Evolutionary conservation across 2,329 filamentous ascomycete species (phyloP).

Genomic region (Rugonectria rugulosa): DNA sequence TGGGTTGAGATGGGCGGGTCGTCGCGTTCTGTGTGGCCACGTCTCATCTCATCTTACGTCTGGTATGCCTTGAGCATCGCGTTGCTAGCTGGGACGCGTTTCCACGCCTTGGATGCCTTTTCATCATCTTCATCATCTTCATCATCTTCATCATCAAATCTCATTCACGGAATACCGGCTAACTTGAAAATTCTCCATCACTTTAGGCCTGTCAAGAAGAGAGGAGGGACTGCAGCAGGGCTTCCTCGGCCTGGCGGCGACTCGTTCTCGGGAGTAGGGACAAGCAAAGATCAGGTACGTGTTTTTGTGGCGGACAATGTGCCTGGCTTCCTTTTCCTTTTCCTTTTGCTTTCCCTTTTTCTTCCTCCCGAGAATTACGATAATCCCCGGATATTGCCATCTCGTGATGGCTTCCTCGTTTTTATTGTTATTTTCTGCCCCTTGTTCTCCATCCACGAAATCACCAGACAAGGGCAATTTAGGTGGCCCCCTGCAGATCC

Average conservation of each 20-base stretch:
- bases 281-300: slow-evolving; percentile 59
- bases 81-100: neutral
- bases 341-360: neutral
- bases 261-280: slow-evolving; percentile 67
- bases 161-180: slow-evolving; percentile 22
- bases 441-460: slow-evolving; percentile 24
- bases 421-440: neutral
- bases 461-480: slow-evolving; percentile 34
- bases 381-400: slow-evolving; percentile 19
- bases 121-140: neutral
- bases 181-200: slow-evolving; percentile 34
- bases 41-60: slow-evolving; percentile 20
- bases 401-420: slow-evolving; percentile 32
- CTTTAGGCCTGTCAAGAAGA: slow-evolving; percentile 75
- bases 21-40: slow-evolving; percentile 24
- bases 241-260: slow-evolving; percentile 71
- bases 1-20: slow-evolving; percentile 1
- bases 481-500: slow-evolving; percentile 36
- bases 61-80: slow-evolving; percentile 2
- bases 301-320: neutral
- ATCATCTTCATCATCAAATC: neutral
- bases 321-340: neutral
- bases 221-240: slow-evolving; percentile 72
- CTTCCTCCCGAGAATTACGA: slow-evolving; percentile 8
- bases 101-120: neutral